These are phyloP conservation scores for Dysphania ambrosioides DNA, from an alignment of 148 eudicot genomes.

Conservation along the genomic window DNA sequence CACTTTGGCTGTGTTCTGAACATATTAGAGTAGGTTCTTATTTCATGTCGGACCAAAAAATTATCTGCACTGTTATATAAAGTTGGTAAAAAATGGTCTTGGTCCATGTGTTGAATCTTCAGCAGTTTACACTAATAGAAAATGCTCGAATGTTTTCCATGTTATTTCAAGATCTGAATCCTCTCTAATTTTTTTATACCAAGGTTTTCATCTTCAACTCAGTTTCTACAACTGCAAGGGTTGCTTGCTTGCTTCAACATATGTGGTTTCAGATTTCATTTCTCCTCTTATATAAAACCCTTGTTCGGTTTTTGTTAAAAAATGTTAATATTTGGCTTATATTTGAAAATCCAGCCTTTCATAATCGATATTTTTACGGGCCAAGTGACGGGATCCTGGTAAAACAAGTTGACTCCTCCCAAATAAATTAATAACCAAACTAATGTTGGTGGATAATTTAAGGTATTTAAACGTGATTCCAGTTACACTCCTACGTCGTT, in stretches of 20 bases:
- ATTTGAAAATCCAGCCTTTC: too few species aligned
- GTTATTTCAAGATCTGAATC: not conserved
- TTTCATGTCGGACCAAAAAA: constrained; percentile 5
- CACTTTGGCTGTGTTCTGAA: constrained; percentile 12
- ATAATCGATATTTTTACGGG: too few species aligned
- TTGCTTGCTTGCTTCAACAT: not conserved
- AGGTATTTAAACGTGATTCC: too few species aligned
- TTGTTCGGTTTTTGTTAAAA: not conserved
- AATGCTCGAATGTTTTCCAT: not conserved
- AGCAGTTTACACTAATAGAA: not conserved
- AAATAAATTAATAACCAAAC: too few species aligned
- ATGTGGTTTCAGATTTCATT: constrained; percentile 1
- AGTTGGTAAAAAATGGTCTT: not conserved
- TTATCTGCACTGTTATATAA: not conserved
- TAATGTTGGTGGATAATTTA: too few species aligned
- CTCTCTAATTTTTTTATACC: not conserved
- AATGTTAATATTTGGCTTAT: too few species aligned
- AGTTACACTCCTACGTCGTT: too few species aligned
- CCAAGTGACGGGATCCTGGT: too few species aligned
- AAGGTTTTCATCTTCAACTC: not conserved
- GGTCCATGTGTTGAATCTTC: constrained; percentile 4
- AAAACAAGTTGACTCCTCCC: too few species aligned
- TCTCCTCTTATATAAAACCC: not conserved
- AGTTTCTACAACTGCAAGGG: not conserved
- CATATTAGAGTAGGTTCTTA: constrained; percentile 11